Base-by-base conservation (phyloP, 441 rosid species). In the Breynia disticha region DNA sequence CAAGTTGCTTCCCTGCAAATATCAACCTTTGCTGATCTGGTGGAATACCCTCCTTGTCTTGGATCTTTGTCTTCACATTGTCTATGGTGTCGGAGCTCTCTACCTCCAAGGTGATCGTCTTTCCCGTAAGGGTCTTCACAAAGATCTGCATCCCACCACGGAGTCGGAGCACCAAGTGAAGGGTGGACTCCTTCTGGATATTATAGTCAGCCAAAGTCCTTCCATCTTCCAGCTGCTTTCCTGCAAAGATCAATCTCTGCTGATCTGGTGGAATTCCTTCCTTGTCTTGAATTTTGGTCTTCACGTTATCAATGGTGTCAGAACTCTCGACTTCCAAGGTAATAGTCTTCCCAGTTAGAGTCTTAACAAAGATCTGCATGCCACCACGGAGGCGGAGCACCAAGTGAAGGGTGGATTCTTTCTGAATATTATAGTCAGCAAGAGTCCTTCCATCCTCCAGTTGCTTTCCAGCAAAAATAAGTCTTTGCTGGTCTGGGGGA, bases 401-500 rank as follows among this genome's bases (percentile, higher is more conserved):
- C 62, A 69, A 42, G 19, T 69, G 73, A 1, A 69, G 63, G 49
- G 74, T 69, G 0, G 74, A 69, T 38, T 69, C 74, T 57, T 69
- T 69, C 19, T 69, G 74, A 32, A 69, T 69, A 45, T 69, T 69
- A 19, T 69, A 69, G 39, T 69, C 74, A 5, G 74, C 69, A 1
- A 69, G 21, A 5, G 74, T 69, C 0, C 70, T 18, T 0, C 77
- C 77, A 58, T 72, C 77, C 22, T 72, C 73, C 0, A 72, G 63
- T 54, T 72, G 76, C 61, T 72, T 72, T 0, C 77, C 77, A 0
- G 77, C 77, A 47, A 72, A 72, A 48, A 72, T 72, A 0, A 72
- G 21, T 39, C 77, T 59, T 17, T 72, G 77, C 68, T 72, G 74
- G 11, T 72, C 77, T 0, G 77, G 77, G 6, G 77, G 77, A 5